Evolutionary conservation across 768 basidiomycete species (phyloP).

Genomic region (Imleria badia): DNA sequence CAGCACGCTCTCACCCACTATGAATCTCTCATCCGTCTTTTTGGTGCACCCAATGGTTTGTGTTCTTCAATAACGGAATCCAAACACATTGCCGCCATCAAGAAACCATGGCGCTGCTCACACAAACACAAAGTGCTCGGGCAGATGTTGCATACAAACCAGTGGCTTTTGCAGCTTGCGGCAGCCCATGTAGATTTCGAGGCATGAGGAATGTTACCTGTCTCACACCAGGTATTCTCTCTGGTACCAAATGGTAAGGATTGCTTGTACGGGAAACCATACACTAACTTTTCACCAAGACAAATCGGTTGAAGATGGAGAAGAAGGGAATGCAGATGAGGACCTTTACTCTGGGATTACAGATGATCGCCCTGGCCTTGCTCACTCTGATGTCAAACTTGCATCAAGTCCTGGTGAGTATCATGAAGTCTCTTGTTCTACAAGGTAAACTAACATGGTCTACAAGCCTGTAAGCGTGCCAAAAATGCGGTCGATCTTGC

Average conservation of each 20-base stretch:
- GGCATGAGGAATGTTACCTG: neutral
- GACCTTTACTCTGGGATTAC: too few relatives aligned
- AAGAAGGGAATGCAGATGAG: too few relatives aligned
- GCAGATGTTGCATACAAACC: conserved; percentile 14
- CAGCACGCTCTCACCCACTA: conserved; percentile 39
- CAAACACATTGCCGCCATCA: conserved; percentile 37
- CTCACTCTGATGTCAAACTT: neutral
- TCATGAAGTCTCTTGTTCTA: too few relatives aligned
- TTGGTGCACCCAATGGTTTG: conserved; percentile 36
- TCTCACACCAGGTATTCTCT: neutral
- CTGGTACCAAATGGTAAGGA: neutral
- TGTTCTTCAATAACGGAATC: conserved; percentile 39
- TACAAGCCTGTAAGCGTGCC: too few relatives aligned
- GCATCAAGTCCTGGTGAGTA: neutral
- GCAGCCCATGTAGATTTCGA: neutral
- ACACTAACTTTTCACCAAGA: neutral
- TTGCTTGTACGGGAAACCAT: too few relatives aligned
- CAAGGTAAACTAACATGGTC: too few relatives aligned
- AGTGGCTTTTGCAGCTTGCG: neutral
- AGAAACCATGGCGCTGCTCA: conserved; percentile 33
- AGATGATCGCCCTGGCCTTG: neutral
- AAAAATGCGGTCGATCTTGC: too few relatives aligned
- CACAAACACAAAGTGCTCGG: conserved; percentile 22
- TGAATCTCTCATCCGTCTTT: conserved; percentile 19
- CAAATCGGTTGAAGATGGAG: neutral